Conservation (phyloP, 768 basidiomycete species). For the Naganishia kalamii region DNA sequence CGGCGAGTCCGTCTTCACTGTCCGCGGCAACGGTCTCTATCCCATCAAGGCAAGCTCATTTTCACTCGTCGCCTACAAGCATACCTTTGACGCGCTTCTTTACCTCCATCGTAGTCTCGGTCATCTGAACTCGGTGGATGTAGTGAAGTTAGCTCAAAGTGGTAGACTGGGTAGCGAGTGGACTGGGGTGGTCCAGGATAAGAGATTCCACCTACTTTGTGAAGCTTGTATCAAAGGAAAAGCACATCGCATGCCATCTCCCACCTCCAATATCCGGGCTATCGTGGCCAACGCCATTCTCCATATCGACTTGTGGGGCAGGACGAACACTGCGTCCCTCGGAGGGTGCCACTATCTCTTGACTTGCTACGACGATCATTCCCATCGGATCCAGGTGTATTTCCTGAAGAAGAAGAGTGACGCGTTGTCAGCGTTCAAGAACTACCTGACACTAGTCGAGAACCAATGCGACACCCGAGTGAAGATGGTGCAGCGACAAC, state of each 20-base stretch:
- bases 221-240: conserved; percentile 1
- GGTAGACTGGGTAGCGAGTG: neutral
- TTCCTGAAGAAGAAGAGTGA: conserved; percentile 10
- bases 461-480: conserved; percentile 11
- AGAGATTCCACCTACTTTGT: neutral
- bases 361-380: conserved; percentile 11
- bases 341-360: neutral
- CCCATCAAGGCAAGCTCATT: neutral
- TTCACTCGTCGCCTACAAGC: neutral
- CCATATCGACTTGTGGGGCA: conserved; percentile 3
- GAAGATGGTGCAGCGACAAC: conserved; percentile 22
- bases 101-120: neutral
- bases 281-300: neutral
- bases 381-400: neutral
- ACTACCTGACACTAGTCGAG: conserved; percentile 2
- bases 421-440: neutral
- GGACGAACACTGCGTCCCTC: neutral
- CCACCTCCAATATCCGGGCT: neutral
- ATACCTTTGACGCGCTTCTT: neutral
- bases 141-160: neutral
- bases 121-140: conserved; percentile 4
- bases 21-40: neutral
- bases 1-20: neutral
- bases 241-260: neutral
- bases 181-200: neutral